These are phyloP conservation scores for Gossypium davidsonii DNA, from an alignment of 441 rosid genomes.

Conservation along the genomic window DNA sequence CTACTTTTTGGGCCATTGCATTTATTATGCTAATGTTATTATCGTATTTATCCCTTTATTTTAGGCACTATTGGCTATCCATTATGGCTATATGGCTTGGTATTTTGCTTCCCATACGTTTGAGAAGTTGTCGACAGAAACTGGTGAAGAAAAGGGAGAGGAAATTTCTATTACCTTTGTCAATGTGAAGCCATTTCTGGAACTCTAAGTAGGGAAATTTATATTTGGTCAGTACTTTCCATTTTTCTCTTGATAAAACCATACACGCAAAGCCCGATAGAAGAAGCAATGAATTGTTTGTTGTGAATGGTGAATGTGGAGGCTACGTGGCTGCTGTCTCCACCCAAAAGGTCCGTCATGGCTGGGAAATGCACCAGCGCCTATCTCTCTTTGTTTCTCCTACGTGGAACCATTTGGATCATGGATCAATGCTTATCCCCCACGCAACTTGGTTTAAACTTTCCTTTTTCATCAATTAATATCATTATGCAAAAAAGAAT, in stretches of 20 bases:
- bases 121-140: slow-evolving; percentile 35
- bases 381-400: not conserved
- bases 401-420: slow-evolving; percentile 11
- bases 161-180: slow-evolving; percentile 43
- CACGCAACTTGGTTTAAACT: not conserved
- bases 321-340: slow-evolving; percentile 14
- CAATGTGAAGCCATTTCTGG: slow-evolving; percentile 28
- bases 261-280: too few relatives aligned
- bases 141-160: slow-evolving; percentile 37
- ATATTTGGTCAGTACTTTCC: too few relatives aligned
- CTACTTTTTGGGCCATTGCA: slow-evolving; percentile 35
- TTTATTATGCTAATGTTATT: slow-evolving; percentile 33
- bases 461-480: too few relatives aligned
- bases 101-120: slow-evolving; percentile 30
- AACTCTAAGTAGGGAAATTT: not conserved
- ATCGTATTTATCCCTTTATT: slow-evolving; percentile 26
- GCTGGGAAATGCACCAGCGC: slow-evolving; percentile 8
- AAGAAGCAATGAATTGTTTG: not conserved
- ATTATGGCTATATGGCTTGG: slow-evolving; percentile 25
- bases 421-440: not conserved
- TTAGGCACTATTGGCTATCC: slow-evolving; percentile 32
- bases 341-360: slow-evolving; percentile 14
- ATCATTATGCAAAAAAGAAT: too few relatives aligned
- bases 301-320: not conserved
- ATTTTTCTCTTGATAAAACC: too few relatives aligned